Evolutionary conservation across 257 asterid genomes (phyloP), one percentile per base, ranked within the genome.

Genomic region (Fraxinus cuspidata): DNA sequence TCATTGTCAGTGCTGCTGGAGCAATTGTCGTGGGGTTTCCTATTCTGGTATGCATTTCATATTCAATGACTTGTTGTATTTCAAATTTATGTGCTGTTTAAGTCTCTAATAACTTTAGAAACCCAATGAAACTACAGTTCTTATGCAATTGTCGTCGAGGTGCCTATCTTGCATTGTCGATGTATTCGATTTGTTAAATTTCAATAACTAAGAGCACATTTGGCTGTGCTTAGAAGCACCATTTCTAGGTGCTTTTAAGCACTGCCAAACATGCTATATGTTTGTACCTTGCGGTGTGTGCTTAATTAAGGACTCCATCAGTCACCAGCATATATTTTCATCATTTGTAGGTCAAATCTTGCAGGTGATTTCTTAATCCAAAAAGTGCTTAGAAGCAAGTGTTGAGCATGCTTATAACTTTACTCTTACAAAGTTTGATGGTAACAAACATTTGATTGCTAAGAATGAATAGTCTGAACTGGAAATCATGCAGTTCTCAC

Each of bases 11-110:
- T 80, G 96, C 98, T 74, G 81, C 99, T 77, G 99, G 97, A 75
- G 99, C 99, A 0, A 85, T 90, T 66, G 97, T 90, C 34, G 90
- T 93, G 71, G 99, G 99, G 63, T 92, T 93, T 84, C 99, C 98
- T 66, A 70, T 93, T 19, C 81, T 90, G 97, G 99, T 96, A 87
- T 51, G 89, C 72, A 19, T 78, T 73, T 79, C 77, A 23, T 63
- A 29, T 74, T 72, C 80, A 69, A 9, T 78, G 60, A 71, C 68
- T 56, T 77, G 37, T 66, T 40, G 29, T 29, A 42, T 28, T 38
- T 63, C 69, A 63, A 63, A 63, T 63, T 63, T 63, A 9, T 21
- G 35, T 27, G 12, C 21, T 53, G 21, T 13, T 23, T 23, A 63
- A 63, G 69, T 18, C 69, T 63, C n/a, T 63, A 25, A 10, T 63